Conservation (phyloP, 148 eudicot genomes). For the Suaeda aralocaspica region DNA sequence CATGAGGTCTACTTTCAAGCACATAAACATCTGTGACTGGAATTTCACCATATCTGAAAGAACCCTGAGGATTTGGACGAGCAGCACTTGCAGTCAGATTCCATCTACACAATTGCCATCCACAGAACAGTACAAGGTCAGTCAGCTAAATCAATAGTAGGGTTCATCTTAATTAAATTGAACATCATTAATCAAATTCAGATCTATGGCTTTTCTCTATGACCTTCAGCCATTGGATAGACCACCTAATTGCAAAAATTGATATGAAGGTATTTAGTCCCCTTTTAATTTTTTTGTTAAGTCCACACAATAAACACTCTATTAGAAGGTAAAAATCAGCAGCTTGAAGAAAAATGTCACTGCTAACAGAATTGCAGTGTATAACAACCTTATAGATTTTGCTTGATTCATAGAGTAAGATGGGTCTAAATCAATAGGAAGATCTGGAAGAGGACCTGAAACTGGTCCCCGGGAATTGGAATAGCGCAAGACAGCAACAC, state of each 20-base stretch:
- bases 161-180: slow-evolving; percentile 2
- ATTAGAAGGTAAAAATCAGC: slow-evolving; percentile 1
- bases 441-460: slow-evolving; percentile 98
- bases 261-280: too few relatives aligned
- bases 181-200: neutral
- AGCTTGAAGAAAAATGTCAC: slow-evolving; percentile 13
- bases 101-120: slow-evolving; percentile 49
- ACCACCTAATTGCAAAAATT: neutral
- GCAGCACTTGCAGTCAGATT: slow-evolving; percentile 94
- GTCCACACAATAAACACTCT: neutral
- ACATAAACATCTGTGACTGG: slow-evolving; percentile 85
- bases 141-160: slow-evolving; percentile 21
- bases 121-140: slow-evolving; percentile 8
- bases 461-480: slow-evolving; percentile 85
- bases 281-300: too few relatives aligned
- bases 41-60: slow-evolving; percentile 86
- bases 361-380: slow-evolving; percentile 18
- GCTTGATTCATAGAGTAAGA: slow-evolving; percentile 96
- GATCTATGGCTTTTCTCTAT: neutral
- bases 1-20: slow-evolving; percentile 70
- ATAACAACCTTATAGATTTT: slow-evolving; percentile 89
- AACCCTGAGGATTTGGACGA: slow-evolving; percentile 99
- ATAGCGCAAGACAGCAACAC: slow-evolving; percentile 89
- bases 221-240: neutral
- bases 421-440: slow-evolving; percentile 69